Conservation (phyloP, 371 early-diverging fungal genomes). For the Mycotypha africana region DNA sequence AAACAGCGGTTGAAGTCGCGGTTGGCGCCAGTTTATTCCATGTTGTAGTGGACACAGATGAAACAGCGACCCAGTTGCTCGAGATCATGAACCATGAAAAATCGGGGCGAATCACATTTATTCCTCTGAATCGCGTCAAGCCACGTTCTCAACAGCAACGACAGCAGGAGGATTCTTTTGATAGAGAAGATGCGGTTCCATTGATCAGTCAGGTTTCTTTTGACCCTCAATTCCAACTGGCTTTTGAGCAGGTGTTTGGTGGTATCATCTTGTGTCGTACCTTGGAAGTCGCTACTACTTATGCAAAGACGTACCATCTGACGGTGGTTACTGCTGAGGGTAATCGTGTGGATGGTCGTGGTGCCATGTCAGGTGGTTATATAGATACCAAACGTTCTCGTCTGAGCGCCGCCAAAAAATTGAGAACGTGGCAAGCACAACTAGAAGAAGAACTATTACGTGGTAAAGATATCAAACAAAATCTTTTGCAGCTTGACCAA, state of each 20-base stretch:
- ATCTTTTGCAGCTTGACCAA: constrained; percentile 61
- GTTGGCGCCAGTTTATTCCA: constrained; percentile 93
- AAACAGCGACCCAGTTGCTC: constrained; percentile 79
- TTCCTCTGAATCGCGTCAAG: constrained; percentile 90
- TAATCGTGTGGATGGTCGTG: constrained; percentile 89
- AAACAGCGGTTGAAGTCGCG: constrained; percentile 87
- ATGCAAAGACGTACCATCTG: constrained; percentile 70
- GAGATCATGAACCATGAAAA: constrained; percentile 69
- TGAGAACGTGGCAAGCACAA: constrained; percentile 33
- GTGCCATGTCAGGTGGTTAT: constrained; percentile 93
- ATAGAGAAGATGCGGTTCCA: constrained; percentile 76
- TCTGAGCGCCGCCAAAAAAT: constrained; percentile 62
- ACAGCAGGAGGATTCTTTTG: constrained; percentile 61
- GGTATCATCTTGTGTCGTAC: constrained; percentile 83
- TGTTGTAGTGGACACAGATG: constrained; percentile 95
- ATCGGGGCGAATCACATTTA: constrained; percentile 92
- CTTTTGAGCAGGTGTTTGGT: constrained; percentile 86
- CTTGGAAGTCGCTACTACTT: constrained; percentile 78
- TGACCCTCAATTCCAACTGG: constrained; percentile 59
- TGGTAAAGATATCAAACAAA: constrained; percentile 36
- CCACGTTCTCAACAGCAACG: no score
- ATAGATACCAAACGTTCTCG: constrained; percentile 72
- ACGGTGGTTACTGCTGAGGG: constrained; percentile 91
- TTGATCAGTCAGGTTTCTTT: constrained; percentile 73
- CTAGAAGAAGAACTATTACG: constrained; percentile 45